Conservation (phyloP, 1,284 basidiomycete genomes). For the Rhodofomes roseus region DNA sequence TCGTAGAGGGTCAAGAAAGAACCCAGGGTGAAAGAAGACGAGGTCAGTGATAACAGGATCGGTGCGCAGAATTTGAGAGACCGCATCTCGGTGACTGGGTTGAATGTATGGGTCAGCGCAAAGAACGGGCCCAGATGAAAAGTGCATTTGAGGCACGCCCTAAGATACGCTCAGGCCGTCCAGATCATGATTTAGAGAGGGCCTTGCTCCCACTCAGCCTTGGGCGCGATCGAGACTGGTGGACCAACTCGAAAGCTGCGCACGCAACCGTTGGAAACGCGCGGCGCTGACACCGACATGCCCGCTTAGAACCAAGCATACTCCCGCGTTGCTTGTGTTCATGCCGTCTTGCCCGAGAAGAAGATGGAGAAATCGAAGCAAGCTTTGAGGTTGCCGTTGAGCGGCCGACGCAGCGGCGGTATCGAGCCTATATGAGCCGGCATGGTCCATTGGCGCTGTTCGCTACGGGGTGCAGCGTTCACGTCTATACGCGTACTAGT, state of each 20-base stretch:
- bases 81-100: background rate
- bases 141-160: background rate
- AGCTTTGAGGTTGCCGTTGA: too few species aligned
- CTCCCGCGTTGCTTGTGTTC: background rate
- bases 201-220: background rate
- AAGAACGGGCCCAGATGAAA: background rate
- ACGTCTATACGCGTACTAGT: too few species aligned
- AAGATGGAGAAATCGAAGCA: too few species aligned
- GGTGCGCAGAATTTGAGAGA: background rate
- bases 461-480: too few species aligned
- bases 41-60: background rate
- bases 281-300: background rate
- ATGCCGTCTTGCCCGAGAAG: background rate
- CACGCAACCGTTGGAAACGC: background rate
- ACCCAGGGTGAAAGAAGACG: background rate
- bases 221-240: background rate
- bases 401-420: too few species aligned
- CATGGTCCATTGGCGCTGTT: too few species aligned
- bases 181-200: background rate
- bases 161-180: background rate
- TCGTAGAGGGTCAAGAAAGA: slow-evolving; percentile 3
- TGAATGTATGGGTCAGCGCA: background rate
- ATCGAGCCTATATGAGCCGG: too few species aligned
- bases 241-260: background rate
- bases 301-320: background rate